phyloP scores from a whole-genome alignment of 2,329 filamentous ascomycete species.

The Diaporthe sp. region DNA sequence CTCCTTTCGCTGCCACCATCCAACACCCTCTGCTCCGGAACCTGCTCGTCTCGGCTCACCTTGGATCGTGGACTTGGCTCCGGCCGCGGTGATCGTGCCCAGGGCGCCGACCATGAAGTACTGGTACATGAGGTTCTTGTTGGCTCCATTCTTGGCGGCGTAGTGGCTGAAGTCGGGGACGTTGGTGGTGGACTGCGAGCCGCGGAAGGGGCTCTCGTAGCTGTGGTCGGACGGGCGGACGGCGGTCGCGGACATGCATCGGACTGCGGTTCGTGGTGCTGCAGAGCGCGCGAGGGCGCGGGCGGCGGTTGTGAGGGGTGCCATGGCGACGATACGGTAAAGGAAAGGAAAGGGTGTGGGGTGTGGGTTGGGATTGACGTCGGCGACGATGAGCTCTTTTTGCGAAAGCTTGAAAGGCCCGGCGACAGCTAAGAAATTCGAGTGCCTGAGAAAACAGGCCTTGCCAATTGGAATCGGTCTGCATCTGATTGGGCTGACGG shows the following conservation, averaged over 20 bases:
- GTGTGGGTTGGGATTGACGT: slow-evolving; percentile 47
- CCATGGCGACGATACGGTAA: slow-evolving; percentile 64
- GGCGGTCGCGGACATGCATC: slow-evolving; percentile 70
- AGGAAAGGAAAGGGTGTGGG: slow-evolving; percentile 47
- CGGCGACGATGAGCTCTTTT: slow-evolving; percentile 64
- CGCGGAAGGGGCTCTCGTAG: slow-evolving; percentile 76
- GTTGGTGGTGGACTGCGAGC: slow-evolving; percentile 71
- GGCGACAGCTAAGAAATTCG: slow-evolving; percentile 41
- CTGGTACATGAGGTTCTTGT: slow-evolving; percentile 87
- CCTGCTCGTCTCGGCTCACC: slow-evolving; percentile 72
- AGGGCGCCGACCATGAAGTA: slow-evolving; percentile 99
- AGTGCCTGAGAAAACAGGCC: slow-evolving; percentile 42
- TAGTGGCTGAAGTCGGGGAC: slow-evolving; percentile 95
- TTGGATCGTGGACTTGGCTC: slow-evolving; percentile 98
- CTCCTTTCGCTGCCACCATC: slow-evolving; percentile 4
- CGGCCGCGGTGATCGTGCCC: slow-evolving; percentile 91
- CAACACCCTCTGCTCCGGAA: background rate
- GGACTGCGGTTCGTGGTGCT: slow-evolving; percentile 54
- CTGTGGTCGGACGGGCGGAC: slow-evolving; percentile 60
- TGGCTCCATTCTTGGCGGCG: slow-evolving; percentile 76
- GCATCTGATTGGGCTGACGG: slow-evolving; percentile 39
- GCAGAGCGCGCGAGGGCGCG: slow-evolving; percentile 75
- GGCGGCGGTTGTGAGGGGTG: slow-evolving; percentile 77
- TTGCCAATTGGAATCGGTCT: slow-evolving; percentile 40
- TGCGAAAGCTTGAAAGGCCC: slow-evolving; percentile 48